Evolutionary conservation across 495 filamentous ascomycete species (phyloP), one percentile per base, ranked within the genome.

Genomic region (Jackrogersella multiformis): DNA sequence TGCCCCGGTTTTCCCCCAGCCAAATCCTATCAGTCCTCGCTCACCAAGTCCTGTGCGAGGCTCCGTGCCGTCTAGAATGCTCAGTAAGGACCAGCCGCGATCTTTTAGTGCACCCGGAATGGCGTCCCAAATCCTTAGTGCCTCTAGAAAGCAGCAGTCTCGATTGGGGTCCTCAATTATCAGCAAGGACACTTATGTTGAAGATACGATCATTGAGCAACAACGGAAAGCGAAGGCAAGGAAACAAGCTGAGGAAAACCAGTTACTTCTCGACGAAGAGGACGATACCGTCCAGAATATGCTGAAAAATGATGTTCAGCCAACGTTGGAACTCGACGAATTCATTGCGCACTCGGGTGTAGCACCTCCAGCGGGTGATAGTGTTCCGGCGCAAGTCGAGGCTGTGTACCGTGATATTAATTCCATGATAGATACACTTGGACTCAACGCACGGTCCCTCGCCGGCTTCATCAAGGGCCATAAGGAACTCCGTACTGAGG

Each of bases 341-440:
- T 80, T 96, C 73, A 77, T 95, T 15, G 16, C 88, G 84, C 86
- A 92, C 38, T 86, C 92, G 68, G 91, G 94, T 75, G 81, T 82
- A 52, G 84, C 84, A 2, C 74, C 80, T n/a, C 80, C 82, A 0
- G 85, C 86, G 59, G 82, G 82, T 58, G 84, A 85, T 34, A 88
- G 86, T 21, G 82, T 93, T 64, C 85, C 90, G 16, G 87, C 89
- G 34, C 88, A 92, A 76, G 90, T 96, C 58, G 96, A 98, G 74
- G 84, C 88, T 21, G 80, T 97, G 0, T 98, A 94, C 77, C 85
- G 92, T 12, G 96, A 97, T 66, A 92, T 97, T 69, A 98, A 98
- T 75, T 91, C 90, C 10, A 99, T 98, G 95, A 85, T 98, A 24
- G 93, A 97, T 71, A 93, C 91, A 1, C 76, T 97, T 16, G 96